Evolutionary conservation across 352 stramenopile genomes (phyloP), one percentile per base, ranked within the genome.

Genomic region (Halophytophthora polymorphica): DNA sequence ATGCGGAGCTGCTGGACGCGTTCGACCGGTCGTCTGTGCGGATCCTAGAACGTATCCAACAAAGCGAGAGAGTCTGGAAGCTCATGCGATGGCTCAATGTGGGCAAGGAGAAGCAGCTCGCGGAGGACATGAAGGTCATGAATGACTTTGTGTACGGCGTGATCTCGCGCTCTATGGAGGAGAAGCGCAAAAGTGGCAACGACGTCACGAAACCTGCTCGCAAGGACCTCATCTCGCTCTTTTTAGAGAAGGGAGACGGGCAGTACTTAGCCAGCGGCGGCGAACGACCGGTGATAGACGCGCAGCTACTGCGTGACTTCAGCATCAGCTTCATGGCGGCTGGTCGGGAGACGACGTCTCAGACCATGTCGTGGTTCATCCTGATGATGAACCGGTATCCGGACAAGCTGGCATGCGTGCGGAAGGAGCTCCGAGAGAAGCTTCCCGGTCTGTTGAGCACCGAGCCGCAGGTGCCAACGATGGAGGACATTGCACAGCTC

Each of bases 261-360:
- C 56, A 73, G 34, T 70, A 68, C 39, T 8, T 8, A 10, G 25
- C 4, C 25, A 61, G 48, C 6, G 58, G 65, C 17, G 54, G 53
- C 4, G 43, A 65, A 2, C 55, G 62, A 45, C 66, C 60, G 13
- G 58, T 46, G 34, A 64, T 56, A 28, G 60, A 72, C 25, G 23
- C 68, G 2, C 77, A 72, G 15, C 53, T 91, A 7, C 76, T 96
- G 36, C 77, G 80, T n/a, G 79, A 95, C 63, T 87, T 96, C 42
- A 64, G 83, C 11, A 66, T 96, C 21, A 87, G 68, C 17, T 88
- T 94, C 45, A 62, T 93, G 31, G 64, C 74, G 18, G 81, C 83
- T 45, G 84, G 86, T 10, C 59, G 77, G 7, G 84, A 92, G 51
- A 94, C 86, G 1, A 95, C 84, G 0, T 71, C 83, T 6, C 72